These are phyloP conservation scores for Penicillium lagena DNA, from an alignment of 495 filamentous ascomycete species.

Conservation along the genomic window DNA sequence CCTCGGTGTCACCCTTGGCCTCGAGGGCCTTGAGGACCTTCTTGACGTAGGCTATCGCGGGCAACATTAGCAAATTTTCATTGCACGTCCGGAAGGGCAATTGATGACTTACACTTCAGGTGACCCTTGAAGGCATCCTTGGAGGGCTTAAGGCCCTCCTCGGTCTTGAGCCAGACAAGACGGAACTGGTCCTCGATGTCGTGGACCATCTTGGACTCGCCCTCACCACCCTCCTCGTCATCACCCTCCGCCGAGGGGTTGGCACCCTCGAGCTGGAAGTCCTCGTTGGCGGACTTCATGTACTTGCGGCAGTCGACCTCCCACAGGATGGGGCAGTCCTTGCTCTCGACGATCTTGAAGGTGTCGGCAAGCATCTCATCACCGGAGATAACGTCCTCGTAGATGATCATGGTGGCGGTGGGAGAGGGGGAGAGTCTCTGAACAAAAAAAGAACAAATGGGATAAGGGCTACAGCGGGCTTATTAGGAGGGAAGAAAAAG, in stretches of 20 bases:
- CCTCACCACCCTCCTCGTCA: slow-evolving; percentile 61
- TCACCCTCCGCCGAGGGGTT: slow-evolving; percentile 93
- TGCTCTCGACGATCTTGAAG: slow-evolving; percentile 56
- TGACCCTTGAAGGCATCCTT: slow-evolving; percentile 75
- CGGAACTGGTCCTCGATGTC: slow-evolving; percentile 93
- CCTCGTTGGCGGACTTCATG: slow-evolving; percentile 58
- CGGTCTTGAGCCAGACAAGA: slow-evolving; percentile 65
- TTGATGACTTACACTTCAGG: slow-evolving; percentile 63
- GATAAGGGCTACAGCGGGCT: slow-evolving; percentile 10
- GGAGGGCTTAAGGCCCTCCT: slow-evolving; percentile 47
- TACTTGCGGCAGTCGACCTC: slow-evolving; percentile 90
- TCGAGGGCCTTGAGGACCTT: slow-evolving; percentile 63
- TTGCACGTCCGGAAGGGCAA: neutral
- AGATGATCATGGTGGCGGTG: slow-evolving; percentile 78
- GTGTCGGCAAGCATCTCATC: slow-evolving; percentile 97
- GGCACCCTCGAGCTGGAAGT: slow-evolving; percentile 88
- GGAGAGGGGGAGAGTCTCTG: slow-evolving; percentile 7
- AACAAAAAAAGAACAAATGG: slow-evolving; percentile 10
- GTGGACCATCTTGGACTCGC: slow-evolving; percentile 62
- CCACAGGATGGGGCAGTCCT: slow-evolving; percentile 71
- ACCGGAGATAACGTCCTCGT: slow-evolving; percentile 81
- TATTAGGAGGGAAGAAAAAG: slow-evolving; percentile 22
- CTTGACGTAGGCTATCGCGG: slow-evolving; percentile 76
- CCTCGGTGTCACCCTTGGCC: slow-evolving; percentile 52
- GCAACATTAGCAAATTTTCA: neutral